Evolutionary conservation across 2,329 filamentous ascomycete species (phyloP), one percentile per base, ranked within the genome.

Genomic region (Trematosphaeria pertusa): DNA sequence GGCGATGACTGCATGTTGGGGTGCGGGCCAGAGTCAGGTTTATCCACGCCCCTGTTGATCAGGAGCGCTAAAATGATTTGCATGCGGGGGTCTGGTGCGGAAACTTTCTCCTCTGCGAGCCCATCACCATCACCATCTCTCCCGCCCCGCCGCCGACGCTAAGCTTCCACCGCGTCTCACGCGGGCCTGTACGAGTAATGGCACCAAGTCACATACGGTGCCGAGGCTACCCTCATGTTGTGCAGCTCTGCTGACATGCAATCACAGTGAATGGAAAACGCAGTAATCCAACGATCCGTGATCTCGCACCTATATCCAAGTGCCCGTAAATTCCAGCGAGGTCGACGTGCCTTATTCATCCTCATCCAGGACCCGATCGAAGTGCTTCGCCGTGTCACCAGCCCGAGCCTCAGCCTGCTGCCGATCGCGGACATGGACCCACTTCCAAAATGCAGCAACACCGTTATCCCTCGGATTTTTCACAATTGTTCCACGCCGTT

Each of bases 141-240:
- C n/a, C n/a, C n/a, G n/a, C n/a, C n/a, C n/a, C n/a, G n/a, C n/a
- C n/a, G n/a, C n/a, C n/a, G n/a, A n/a, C n/a, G n/a, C n/a, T n/a
- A 79, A 31, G 78, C 76, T 20, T 76, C 81, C 20, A 77, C 73
- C 17, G 79, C 72, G 50, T 73, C 70, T 3, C 72, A n/a, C n/a
- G n/a, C n/a, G n/a, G n/a, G n/a, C n/a, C n/a, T n/a, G n/a, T n/a
- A n/a, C n/a, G n/a, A n/a, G n/a, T n/a, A n/a, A n/a, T n/a, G n/a
- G n/a, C n/a, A n/a, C n/a, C n/a, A n/a, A n/a, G n/a, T n/a, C n/a
- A n/a, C n/a, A n/a, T n/a, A n/a, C n/a, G n/a, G n/a, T n/a, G n/a
- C n/a, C n/a, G n/a, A n/a, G n/a, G 47, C 50, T 21, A 65, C 57
- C 8, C 38, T 46, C 39, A 82, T 74, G 37, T 72, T 73, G 9